These are phyloP conservation scores for Fusarium equiseti DNA, from an alignment of 2,329 filamentous ascomycete species.

Conservation along the genomic window DNA sequence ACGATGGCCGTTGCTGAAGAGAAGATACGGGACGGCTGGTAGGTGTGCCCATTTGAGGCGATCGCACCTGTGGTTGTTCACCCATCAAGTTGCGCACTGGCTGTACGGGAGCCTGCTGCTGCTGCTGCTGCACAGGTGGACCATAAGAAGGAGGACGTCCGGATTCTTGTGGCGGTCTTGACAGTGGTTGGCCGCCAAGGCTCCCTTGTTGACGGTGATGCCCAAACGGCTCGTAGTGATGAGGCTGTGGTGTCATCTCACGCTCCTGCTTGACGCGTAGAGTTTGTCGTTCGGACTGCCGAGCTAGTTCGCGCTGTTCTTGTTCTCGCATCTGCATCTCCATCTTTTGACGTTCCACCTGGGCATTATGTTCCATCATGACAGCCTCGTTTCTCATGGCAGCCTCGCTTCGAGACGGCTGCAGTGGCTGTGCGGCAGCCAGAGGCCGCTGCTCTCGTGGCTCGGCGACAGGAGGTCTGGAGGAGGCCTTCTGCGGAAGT, in stretches of 20 bases:
- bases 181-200: constrained; percentile 54
- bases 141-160: constrained; percentile 55
- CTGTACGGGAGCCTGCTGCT: constrained; percentile 55
- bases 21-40: constrained; percentile 55
- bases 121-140: constrained; percentile 51
- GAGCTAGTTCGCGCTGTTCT: constrained; percentile 47
- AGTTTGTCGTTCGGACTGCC: constrained; percentile 49
- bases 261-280: constrained; percentile 63
- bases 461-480: constrained; percentile 50
- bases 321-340: constrained; percentile 50
- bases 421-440: constrained; percentile 53
- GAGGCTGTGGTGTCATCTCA: constrained; percentile 55
- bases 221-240: constrained; percentile 60
- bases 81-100: constrained; percentile 56
- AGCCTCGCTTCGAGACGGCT: constrained; percentile 51
- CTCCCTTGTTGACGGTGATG: constrained; percentile 57
- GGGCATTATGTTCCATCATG: constrained; percentile 48
- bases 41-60: constrained; percentile 56
- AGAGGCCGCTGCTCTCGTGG: constrained; percentile 52
- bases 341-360: constrained; percentile 51
- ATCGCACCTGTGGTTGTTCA: constrained; percentile 54
- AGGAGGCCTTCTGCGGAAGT: constrained; percentile 56
- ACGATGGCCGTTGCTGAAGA: constrained; percentile 53
- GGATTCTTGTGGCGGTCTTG: constrained; percentile 58
- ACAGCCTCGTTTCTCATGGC: constrained; percentile 51